Evolutionary conservation across 257 asterid species (phyloP).

Genomic region (Solanum chaucha): DNA sequence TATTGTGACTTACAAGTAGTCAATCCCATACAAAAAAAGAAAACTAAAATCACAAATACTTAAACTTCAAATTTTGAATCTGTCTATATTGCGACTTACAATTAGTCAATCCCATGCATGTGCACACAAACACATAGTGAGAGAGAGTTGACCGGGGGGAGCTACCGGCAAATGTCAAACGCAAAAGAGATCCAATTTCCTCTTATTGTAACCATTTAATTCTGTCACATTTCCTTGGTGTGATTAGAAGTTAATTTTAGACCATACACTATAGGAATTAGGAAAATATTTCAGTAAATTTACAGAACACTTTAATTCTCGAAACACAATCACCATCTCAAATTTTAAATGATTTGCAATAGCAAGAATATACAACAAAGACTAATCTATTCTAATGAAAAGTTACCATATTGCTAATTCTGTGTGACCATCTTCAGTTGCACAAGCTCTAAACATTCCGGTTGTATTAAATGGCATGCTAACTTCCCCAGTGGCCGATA

Average conservation of each 20-base stretch:
- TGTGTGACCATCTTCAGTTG: slow-evolving; percentile 59
- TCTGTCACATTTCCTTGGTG: background rate
- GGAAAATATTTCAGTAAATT: background rate
- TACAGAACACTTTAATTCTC: background rate
- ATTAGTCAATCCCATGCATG: background rate
- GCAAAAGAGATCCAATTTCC: background rate
- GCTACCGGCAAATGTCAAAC: background rate
- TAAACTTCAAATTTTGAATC: background rate
- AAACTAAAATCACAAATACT: background rate
- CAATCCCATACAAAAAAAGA: no score
- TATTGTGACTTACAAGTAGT: no score
- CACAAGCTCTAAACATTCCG: slow-evolving; percentile 95
- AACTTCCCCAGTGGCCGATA: slow-evolving; percentile 72
- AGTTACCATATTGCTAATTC: slow-evolving; percentile 64
- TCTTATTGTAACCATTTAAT: background rate
- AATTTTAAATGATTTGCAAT: background rate
- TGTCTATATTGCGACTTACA: background rate
- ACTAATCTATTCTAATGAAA: background rate
- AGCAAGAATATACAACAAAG: background rate
- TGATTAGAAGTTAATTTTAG: background rate
- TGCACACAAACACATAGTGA: background rate
- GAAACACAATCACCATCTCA: background rate
- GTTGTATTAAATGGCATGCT: slow-evolving; percentile 60
- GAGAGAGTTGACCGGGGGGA: background rate
- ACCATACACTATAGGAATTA: background rate